Conservation (phyloP, 2,329 filamentous ascomycete species). For the Sporothrix dimorphospora region DNA sequence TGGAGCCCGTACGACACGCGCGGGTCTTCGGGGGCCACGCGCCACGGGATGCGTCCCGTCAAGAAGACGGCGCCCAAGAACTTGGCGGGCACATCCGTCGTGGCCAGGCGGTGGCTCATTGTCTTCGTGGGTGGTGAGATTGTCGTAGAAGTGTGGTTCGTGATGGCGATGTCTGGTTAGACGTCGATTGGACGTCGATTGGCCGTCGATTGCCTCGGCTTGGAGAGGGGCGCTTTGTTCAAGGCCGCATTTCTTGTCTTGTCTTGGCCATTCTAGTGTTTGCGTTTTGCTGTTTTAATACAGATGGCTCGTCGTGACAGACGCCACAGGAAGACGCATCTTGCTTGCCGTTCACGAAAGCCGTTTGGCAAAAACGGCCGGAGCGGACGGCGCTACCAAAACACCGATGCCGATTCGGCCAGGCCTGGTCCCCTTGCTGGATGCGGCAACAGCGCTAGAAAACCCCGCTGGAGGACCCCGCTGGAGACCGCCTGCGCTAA, state of each 20-base stretch:
- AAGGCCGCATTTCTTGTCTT: background rate
- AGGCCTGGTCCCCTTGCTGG: background rate
- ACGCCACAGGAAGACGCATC: background rate
- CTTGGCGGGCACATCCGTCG: constrained; percentile 13
- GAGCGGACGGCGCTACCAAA: constrained; percentile 11
- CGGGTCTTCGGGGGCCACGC: constrained; percentile 10
- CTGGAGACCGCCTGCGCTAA: background rate
- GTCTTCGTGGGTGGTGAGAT: background rate
- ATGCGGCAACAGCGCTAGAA: background rate
- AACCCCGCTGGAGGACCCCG: background rate
- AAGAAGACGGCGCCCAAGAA: background rate
- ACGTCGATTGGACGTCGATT: background rate
- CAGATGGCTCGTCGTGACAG: too few species aligned
- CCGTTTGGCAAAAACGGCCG: background rate
- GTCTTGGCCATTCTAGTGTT: background rate
- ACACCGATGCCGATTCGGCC: constrained; percentile 10
- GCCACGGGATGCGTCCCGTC: constrained; percentile 15
- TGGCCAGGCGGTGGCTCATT: constrained; percentile 10
- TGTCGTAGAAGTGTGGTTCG: too few species aligned
- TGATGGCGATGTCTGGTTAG: background rate
- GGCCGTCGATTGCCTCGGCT: background rate
- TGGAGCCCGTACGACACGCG: constrained; percentile 10
- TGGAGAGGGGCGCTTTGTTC: background rate
- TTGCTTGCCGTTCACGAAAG: background rate
- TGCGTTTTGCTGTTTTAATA: background rate